Evolutionary conservation across 306 rosid genomes (phyloP), one percentile per base, ranked within the genome.

Genomic region (Gynostemma pentaphyllum): DNA sequence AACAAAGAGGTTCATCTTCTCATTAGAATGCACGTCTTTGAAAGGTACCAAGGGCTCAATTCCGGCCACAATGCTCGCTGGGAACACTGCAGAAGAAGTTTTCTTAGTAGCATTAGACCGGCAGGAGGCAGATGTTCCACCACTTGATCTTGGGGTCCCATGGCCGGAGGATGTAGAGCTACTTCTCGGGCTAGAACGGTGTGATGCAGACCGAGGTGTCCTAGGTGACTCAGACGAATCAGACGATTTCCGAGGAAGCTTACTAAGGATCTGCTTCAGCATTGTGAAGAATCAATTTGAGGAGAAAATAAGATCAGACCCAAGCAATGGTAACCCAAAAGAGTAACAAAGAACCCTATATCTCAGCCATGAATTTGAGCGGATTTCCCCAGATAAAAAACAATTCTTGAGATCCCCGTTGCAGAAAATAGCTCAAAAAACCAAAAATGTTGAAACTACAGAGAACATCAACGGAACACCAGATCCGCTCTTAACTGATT

Each of bases 191-290:
- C 67, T 75, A 23, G 79, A 54, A 26, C 81, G 87, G 0, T 82
- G 75, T 27, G 95, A 77, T 59, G 81, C 86, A 15, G 68, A 62
- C 45, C 83, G 73, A 36, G 44, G 28, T 14, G 62, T 53, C 41
- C 42, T 68, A 2, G 56, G 68, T 18, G 80, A 71, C 75, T 78
- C 95, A 49, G 76, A 80, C 69, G 85, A 54, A 71, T 87, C 97
- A 9, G 80, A 66, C 52, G 85, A 55, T 71, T 88, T 88, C 70
- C 95, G 84, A 47, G 99, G 96, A 64, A 92, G 90, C 63, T 69
- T 88, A 36, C 95, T 82, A 47, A 88, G 80, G 46, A 92, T 64
- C 83, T 92, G 99, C 84, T 92, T 92, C 21, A 92, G 81, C 99
- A 92, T 92, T 68, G 82, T 57, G 78, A 36, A 76, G 74, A 29